Conservation (phyloP, 768 basidiomycete genomes). For the Tubosaeta sp. region DNA sequence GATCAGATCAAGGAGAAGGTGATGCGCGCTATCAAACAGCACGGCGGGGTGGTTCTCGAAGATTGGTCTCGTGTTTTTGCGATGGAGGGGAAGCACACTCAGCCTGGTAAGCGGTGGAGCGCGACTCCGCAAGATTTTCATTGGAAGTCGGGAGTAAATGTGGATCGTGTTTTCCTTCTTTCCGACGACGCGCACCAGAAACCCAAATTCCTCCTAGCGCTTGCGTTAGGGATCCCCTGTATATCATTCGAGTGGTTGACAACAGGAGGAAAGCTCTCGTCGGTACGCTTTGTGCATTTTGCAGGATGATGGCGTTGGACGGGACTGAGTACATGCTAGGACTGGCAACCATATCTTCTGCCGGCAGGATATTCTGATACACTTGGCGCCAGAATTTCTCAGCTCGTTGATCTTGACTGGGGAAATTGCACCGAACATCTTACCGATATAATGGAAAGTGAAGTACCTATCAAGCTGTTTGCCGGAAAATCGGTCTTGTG, state of each 20-base stretch:
- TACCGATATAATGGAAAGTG: constrained; percentile 53
- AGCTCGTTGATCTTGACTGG: constrained; percentile 48
- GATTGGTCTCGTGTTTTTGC: constrained; percentile 56
- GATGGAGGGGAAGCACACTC: constrained; percentile 49
- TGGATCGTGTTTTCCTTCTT: constrained; percentile 56
- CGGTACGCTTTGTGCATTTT: constrained; percentile 14
- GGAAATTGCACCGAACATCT: constrained; percentile 49
- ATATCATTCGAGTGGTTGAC: constrained; percentile 52
- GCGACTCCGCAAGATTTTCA: constrained; percentile 45
- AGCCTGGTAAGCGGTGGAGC: constrained; percentile 49
- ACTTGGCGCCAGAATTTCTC: constrained; percentile 40
- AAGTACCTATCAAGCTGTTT: constrained; percentile 56
- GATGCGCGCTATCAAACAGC: constrained; percentile 39
- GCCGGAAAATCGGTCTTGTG: constrained; percentile 53
- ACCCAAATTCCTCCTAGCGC: constrained; percentile 74
- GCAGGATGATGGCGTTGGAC: constrained; percentile 6
- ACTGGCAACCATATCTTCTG: constrained; percentile 63
- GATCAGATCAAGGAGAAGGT: constrained; percentile 41
- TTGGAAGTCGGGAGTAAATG: constrained; percentile 36
- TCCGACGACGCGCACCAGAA: constrained; percentile 66
- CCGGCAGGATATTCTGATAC: constrained; percentile 44
- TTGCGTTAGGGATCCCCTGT: constrained; percentile 86
- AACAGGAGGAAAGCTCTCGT: constrained; percentile 28
- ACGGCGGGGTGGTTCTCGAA: constrained; percentile 57
- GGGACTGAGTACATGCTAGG: constrained; percentile 25